Base-by-base conservation (phyloP, 2,329 filamentous ascomycete species). In the Phyllosticta ampelicida region DNA sequence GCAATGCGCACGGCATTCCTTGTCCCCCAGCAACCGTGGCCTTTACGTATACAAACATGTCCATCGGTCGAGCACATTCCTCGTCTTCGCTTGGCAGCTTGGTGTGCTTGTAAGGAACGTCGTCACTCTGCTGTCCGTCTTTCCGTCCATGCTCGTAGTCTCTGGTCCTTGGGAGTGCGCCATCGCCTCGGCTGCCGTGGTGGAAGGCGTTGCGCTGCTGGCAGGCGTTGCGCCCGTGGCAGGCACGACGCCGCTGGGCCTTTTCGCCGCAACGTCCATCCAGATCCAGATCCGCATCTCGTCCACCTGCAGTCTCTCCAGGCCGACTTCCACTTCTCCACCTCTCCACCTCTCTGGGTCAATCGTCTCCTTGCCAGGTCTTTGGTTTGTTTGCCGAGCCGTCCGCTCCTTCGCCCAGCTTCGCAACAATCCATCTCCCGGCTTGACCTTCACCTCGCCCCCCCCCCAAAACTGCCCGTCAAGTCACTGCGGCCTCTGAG, bases 321-420 rank as follows among this genome's bases (percentile, higher is more conserved):
- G 16, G 30, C 51, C 21, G 18, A 19, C 36, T n/a, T 48, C 9
- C 2, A 13, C 36, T 29, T 54, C 36, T 51, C 21, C 18, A 4
- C 8, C 49, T 51, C n/a, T 21, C 49, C 13, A 3, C 36, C 36
- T 44, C 36, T n/a, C n/a, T n/a, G 36, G 36, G 5, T n/a, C 36
- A 13, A 44, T 53, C 55, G 53, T 58, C 53, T 58, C 51, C 26
- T 51, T 44, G 16, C 16, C n/a, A 58, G 51, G 48, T 29, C 56
- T 59, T 59, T 59, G 56, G 56, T 52, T 59, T 59, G 52, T 59
- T 59, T 59, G 56, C 56, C 56, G 56, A 59, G 56, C 51, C 51
- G 51, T 59, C 56, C 56, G 30, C 51, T 58, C 56, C 30, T 58
- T 58, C 44, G 51, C 51, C 19, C 48, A 29, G 56, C 55, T 23